Evolutionary conservation across 495 filamentous ascomycete species (phyloP), one percentile per base, ranked within the genome.

Genomic region (Penicillium antarcticum): DNA sequence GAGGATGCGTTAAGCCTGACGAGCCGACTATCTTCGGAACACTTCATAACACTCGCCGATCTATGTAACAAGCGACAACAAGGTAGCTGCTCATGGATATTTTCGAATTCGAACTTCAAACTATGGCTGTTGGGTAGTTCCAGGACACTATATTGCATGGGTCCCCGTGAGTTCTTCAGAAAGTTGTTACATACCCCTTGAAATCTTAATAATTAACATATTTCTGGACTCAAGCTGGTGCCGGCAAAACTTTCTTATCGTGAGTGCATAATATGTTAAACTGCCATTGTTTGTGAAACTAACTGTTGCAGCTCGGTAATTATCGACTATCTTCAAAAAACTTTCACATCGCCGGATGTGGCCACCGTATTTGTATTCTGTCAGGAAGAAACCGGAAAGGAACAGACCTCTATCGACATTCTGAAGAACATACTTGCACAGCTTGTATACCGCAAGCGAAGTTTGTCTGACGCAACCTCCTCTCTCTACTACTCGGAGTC

Each of bases 201-300:
- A 8, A 7, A 29, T 17, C 36, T n/a, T n/a, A n/a, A n/a, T n/a
- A n/a, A n/a, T n/a, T n/a, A n/a, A n/a, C n/a, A n/a, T n/a, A n/a
- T n/a, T n/a, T n/a, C n/a, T n/a, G n/a, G n/a, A n/a, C n/a, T n/a
- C n/a, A n/a, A 72, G 69, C 69, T 16, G 69, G 69, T 19, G 67
- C 60, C 13, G 69, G 69, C 0, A 72, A 72, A 19, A 72, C 66
- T 0, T 72, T 72, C 51, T 42, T 72, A 3, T 49, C 69, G 66
- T 71, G 24, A 58, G 61, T 51, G 2, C 26, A 48, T n/a, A n/a
- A n/a, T n/a, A n/a, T n/a, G n/a, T n/a, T n/a, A n/a, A n/a, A n/a
- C n/a, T n/a, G n/a, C n/a, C n/a, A n/a, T n/a, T n/a, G n/a, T n/a
- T n/a, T n/a, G n/a, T n/a, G n/a, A n/a, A n/a, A n/a, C n/a, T n/a